Base-by-base conservation (phyloP, 257 asterid genomes). In the Solanum peruvianum region DNA sequence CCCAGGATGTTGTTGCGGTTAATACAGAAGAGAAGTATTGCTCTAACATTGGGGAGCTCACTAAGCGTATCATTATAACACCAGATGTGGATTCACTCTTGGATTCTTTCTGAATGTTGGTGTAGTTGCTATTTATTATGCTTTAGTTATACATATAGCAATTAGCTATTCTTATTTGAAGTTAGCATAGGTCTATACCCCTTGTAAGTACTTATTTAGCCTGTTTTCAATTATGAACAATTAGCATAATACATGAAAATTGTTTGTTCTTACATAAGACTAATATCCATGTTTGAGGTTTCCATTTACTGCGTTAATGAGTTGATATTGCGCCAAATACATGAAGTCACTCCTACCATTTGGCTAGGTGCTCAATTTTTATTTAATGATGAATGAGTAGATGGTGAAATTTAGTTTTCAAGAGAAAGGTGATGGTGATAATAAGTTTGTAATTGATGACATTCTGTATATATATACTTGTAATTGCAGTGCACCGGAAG, bases 51-150 rank as follows among this genome's bases (percentile, higher is more conserved):
- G 98, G 97, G 67, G 99, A 95, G 87, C 86, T 97, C 88, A 87
- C 44, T 82, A 94, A 88, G 83, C 95, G 96, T 11, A 92, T 92
- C 35, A 87, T 92, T 37, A 41, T 93, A 62, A 92, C 94, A 33
- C 99, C 95, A 9, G 97, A 94, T 72, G 84, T 94, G 29, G 97
- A 95, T 87, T 86, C 89, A 87, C 88, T 95, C 83, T 88, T 95
- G 76, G 94, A 90, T 70, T 52, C 84, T 89, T 35, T 69, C 89
- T 73, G 94, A 93, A 33, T 93, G 88, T 88, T 88, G 23, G 42
- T 72, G 71, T 88, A 35, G 72, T 82, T 75, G 44, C 85, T 31
- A 41, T 45, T 85, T 60, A 10, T 42, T 67, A 66, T 49, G 66
- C 82, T 86, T 23, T 15, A 47, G 58, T 88, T 64, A 58, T 88